Base-by-base conservation (phyloP, 2,329 filamentous ascomycete genomes). In the Onygenales sp. region DNA sequence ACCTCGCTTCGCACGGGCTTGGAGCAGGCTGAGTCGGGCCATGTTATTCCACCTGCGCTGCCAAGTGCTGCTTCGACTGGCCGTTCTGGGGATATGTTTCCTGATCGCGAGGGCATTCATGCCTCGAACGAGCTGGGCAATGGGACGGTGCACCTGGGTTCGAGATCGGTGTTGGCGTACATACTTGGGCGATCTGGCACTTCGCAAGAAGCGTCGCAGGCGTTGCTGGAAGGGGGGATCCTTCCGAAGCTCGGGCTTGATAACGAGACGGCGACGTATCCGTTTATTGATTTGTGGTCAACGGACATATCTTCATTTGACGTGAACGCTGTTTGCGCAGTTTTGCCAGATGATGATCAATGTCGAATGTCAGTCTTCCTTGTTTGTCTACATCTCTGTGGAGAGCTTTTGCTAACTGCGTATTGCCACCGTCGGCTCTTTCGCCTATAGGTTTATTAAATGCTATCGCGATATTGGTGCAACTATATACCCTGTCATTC, bases 231-330 rank as follows among this genome's bases (percentile, higher is more conserved):
- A 58, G 81, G 80, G 59, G 81, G 78, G 46, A 81, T 84, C 58
- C 66, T 84, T 21, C 81, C 81, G 0, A 78, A 84, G 52, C 75
- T 84, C 54, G 81, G 81, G 2, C 71, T 84, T 36, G 81, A 84
- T 61, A 84, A 84, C 59, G 81, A 84, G 60, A 80, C 77, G 39
- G 80, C 80, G 3, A 84, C 81, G 7, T 84, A 84, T 61, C 81
- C 81, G 6, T 84, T 84, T 60, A 79, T 84, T 32, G 81, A 84
- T 61, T 67, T 84, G 2, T 84, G 81, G 80, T 82, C 81, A 5
- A 79, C 79, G 2, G 79, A 83, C 54, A 80, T 78, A 49, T 81
- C 78, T 1, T 72, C 79, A 5, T 74, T 78, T 56, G 77, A 81
- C 60, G 74, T 81, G 5, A 76, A 72, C 54, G 79, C 82, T 51